Conservation (phyloP, 139 green algal genomes). For the Tetradesmus lagerheimii region DNA sequence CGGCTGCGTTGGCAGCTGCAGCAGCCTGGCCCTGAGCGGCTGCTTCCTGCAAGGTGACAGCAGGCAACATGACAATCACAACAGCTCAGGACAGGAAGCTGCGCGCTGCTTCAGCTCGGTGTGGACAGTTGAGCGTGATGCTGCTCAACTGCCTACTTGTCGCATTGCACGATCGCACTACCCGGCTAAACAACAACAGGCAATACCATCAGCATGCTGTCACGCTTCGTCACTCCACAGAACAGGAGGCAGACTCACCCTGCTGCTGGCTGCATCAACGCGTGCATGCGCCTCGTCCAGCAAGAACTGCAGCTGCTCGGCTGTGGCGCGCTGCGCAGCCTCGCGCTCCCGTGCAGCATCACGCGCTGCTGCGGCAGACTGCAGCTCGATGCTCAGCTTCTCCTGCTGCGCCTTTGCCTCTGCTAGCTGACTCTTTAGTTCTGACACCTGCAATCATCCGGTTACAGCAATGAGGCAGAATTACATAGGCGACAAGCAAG, state of each 20-base stretch:
- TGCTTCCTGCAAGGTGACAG: neutral
- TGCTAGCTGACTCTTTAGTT: constrained; percentile 50
- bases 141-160: too few species aligned
- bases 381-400: constrained; percentile 11
- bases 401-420: constrained; percentile 19
- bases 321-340: neutral
- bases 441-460: constrained; percentile 34
- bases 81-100: neutral
- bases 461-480: too few species aligned
- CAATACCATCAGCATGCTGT: too few species aligned
- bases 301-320: constrained; percentile 45
- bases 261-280: neutral
- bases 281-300: constrained; percentile 40
- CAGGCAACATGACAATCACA: neutral
- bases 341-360: constrained; percentile 41
- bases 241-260: neutral
- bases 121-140: too few species aligned
- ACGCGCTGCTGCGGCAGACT: neutral
- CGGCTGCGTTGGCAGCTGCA: neutral
- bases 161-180: too few species aligned
- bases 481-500: too few species aligned
- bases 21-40: neutral
- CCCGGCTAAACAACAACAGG: too few species aligned
- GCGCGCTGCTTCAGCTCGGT: too few species aligned
- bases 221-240: too few species aligned